Percentiles rank a stretch among this genome's conserved stretches.
Conservation (phyloP, 139 green algal genomes). For the Pleodorina starrii region DNA sequence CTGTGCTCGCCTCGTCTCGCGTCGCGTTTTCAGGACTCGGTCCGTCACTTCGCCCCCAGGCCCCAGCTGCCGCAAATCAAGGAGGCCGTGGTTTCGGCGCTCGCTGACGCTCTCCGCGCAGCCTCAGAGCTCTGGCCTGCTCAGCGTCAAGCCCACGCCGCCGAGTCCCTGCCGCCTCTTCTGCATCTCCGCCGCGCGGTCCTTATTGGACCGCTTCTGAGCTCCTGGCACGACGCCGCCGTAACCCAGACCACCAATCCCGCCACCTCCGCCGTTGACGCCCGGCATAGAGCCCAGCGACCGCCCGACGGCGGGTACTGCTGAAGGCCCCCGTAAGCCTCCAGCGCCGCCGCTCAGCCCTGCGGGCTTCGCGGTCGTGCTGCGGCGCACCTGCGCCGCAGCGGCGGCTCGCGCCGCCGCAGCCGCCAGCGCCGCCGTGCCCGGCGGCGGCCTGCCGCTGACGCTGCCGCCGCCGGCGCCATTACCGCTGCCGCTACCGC, state of each 20-base stretch:
- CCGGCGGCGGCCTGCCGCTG: background rate
- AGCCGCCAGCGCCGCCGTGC: background rate
- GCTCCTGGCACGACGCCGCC: background rate
- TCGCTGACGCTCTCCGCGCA: too few species aligned
- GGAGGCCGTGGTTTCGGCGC: too few species aligned
- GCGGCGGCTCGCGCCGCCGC: background rate
- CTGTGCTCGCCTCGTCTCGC: too few species aligned
- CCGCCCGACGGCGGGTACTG: background rate
- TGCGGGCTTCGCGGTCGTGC: too few species aligned
- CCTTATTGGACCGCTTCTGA: conserved; percentile 18
- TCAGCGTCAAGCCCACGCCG: background rate
- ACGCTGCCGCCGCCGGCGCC: background rate
- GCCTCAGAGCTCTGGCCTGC: conserved; percentile 1
- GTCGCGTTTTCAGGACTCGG: too few species aligned
- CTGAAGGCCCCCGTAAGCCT: background rate
- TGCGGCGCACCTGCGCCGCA: too few species aligned
- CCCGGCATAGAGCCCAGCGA: too few species aligned
- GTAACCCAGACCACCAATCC: background rate
- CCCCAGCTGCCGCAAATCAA: too few species aligned
- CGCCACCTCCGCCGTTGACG: background rate
- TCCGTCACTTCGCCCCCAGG: too few species aligned
- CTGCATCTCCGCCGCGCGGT: conserved; percentile 18
- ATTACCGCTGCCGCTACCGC: too few species aligned
- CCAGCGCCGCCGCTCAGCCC: background rate
- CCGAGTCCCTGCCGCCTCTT: background rate